A percentile compares a stretch with the other conserved stretches of the same genome.
phyloP scores from a whole-genome alignment of 768 basidiomycete genomes.

The Boletus barrowsii region DNA sequence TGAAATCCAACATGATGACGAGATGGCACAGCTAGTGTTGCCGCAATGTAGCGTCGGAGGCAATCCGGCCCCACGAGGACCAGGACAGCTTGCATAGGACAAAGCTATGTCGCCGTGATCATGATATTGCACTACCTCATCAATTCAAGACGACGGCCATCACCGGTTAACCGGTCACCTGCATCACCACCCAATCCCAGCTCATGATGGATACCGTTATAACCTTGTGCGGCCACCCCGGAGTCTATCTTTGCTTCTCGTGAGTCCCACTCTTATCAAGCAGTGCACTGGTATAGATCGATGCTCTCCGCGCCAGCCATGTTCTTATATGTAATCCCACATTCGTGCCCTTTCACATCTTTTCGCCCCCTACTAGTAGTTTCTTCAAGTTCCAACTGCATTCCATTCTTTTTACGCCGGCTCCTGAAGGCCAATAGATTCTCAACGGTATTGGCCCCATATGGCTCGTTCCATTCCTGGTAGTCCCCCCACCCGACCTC shows the following conservation, averaged over 20 bases:
- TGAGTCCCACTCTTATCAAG: slow-evolving; percentile 2
- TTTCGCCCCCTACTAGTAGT: too few relatives aligned
- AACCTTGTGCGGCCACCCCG: background rate
- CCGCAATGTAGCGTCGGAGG: too few relatives aligned
- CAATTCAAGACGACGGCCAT: background rate
- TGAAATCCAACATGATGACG: background rate
- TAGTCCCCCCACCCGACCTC: background rate
- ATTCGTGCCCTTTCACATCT: background rate
- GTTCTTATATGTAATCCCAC: slow-evolving; percentile 14
- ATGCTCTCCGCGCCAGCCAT: background rate
- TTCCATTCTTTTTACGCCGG: too few relatives aligned
- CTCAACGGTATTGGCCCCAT: too few relatives aligned
- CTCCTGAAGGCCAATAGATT: too few relatives aligned
- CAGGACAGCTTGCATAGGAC: slow-evolving; percentile 2
- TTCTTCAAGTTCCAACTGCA: too few relatives aligned
- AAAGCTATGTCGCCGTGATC: background rate
- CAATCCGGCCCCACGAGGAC: too few relatives aligned
- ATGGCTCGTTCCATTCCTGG: slow-evolving; percentile 3
- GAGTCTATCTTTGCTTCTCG: background rate
- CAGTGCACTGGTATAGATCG: slow-evolving; percentile 5
- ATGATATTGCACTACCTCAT: background rate
- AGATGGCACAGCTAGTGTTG: background rate
- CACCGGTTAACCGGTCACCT: background rate
- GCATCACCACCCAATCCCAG: background rate
- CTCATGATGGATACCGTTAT: background rate